Conservation (phyloP, 2,329 filamentous ascomycete species). For the Scopulariopsis brevicaulis region DNA sequence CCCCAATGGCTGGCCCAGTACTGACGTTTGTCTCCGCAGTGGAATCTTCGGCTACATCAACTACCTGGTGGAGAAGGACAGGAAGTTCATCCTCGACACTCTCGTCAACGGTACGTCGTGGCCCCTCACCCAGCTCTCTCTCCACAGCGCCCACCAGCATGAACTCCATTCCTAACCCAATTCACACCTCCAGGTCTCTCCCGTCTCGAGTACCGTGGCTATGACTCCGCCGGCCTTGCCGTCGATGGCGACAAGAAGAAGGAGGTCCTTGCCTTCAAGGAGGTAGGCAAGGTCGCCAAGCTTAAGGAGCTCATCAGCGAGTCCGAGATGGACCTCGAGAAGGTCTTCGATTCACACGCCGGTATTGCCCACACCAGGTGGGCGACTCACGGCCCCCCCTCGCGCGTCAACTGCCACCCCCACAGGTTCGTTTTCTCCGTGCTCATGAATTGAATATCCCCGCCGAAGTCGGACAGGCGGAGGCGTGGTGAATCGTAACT, state of each 20-base stretch:
- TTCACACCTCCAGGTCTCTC: slow-evolving; percentile 57
- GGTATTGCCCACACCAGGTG: slow-evolving; percentile 98
- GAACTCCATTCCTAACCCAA: not conserved
- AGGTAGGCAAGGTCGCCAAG: slow-evolving; percentile 98
- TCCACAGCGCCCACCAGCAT: too few species aligned
- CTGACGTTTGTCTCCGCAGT: slow-evolving; percentile 31
- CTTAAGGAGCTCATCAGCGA: slow-evolving; percentile 86
- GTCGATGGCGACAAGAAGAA: slow-evolving; percentile 98
- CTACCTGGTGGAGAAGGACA: slow-evolving; percentile 97
- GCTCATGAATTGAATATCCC: not conserved
- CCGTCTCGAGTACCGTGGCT: slow-evolving; percentile 95
- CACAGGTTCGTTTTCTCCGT: slow-evolving; percentile 58
- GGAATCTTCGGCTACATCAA: slow-evolving; percentile 99
- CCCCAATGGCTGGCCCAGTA: slow-evolving; percentile 6
- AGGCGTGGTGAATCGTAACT: not conserved
- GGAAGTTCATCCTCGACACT: slow-evolving; percentile 90
- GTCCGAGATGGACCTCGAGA: slow-evolving; percentile 71
- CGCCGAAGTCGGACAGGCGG: not conserved
- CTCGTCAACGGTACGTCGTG: slow-evolving; percentile 74
- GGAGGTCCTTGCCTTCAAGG: slow-evolving; percentile 94
- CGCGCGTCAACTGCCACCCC: slow-evolving; percentile 92
- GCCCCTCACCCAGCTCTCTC: not conserved
- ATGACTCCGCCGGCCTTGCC: slow-evolving; percentile 93
- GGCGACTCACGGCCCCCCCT: slow-evolving; percentile 95
- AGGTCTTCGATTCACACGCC: slow-evolving; percentile 95